Evolutionary conservation across 768 basidiomycete genomes (phyloP).

Genomic region (Lyophyllum semitale): DNA sequence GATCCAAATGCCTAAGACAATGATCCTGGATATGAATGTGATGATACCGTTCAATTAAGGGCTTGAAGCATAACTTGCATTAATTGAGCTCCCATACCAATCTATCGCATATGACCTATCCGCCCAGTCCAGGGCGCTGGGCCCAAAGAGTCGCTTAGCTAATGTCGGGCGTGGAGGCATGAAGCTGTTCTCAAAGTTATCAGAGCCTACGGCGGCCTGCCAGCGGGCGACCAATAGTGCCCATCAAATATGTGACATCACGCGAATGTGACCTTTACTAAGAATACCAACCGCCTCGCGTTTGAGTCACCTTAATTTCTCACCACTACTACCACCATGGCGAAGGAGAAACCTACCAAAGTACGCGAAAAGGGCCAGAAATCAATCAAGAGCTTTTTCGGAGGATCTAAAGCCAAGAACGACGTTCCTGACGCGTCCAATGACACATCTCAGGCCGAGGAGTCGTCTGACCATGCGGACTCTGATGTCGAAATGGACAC

Average conservation of each 20-base stretch:
- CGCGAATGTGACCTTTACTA: conserved; percentile 20
- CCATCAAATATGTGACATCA: conserved; percentile 18
- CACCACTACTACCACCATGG: conserved; percentile 37
- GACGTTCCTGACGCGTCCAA: conserved; percentile 34
- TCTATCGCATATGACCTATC: conserved; percentile 52
- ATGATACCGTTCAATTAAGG: no score
- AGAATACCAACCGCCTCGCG: conserved; percentile 1
- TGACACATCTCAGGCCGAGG: conserved; percentile 27
- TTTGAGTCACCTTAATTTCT: conserved; percentile 14
- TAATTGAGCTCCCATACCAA: conserved; percentile 38
- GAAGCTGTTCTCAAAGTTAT: neutral
- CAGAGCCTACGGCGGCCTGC: neutral
- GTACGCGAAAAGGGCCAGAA: conserved; percentile 48
- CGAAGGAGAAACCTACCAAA: conserved; percentile 43
- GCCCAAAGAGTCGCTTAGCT: conserved; percentile 33
- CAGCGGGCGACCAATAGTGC: neutral
- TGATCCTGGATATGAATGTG: conserved; percentile 24
- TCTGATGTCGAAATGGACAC: conserved; percentile 38
- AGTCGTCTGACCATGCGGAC: conserved; percentile 29
- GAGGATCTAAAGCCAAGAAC: conserved; percentile 34
- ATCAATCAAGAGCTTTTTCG: conserved; percentile 57
- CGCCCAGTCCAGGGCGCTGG: conserved; percentile 42
- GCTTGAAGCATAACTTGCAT: neutral
- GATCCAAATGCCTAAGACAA: conserved; percentile 43
- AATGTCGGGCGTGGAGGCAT: conserved; percentile 6